A percentile compares a stretch with the other conserved stretches of the same genome.
Evolutionary conservation across 768 basidiomycete species (phyloP).

Genomic region (Xerocomellus intermedius): DNA sequence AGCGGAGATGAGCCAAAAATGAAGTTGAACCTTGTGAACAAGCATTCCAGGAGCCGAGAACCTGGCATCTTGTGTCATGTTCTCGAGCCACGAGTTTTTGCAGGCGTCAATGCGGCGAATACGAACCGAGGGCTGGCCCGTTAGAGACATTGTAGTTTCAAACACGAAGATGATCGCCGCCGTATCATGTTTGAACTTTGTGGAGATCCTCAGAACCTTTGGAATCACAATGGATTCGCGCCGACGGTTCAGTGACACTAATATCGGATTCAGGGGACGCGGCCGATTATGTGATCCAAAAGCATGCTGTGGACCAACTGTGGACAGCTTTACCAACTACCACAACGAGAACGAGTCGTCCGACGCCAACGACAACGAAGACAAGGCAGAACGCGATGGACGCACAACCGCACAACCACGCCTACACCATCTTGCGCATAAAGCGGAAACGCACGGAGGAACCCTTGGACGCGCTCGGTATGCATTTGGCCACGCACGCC

Average conservation of each 20-base stretch:
- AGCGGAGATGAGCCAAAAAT: not conserved
- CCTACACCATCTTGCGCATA: slow-evolving; percentile 75
- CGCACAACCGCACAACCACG: slow-evolving; percentile 28
- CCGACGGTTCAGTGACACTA: too few species aligned
- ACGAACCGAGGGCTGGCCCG: too few species aligned
- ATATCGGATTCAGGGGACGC: too few species aligned
- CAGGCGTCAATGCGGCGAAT: not conserved
- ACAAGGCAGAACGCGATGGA: slow-evolving; percentile 18
- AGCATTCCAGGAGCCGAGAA: too few species aligned
- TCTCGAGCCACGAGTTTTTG: not conserved
- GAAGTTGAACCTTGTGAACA: too few species aligned
- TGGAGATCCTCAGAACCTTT: too few species aligned
- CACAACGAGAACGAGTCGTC: not conserved
- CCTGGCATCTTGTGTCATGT: not conserved
- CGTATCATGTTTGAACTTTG: too few species aligned
- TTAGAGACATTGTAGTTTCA: too few species aligned
- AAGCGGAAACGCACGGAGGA: slow-evolving; percentile 83
- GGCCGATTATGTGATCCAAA: slow-evolving; percentile 14
- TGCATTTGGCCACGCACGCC: slow-evolving; percentile 20
- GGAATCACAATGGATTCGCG: too few species aligned
- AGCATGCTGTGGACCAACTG: too few species aligned
- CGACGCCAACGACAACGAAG: not conserved
- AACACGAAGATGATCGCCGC: too few species aligned
- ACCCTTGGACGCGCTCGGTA: slow-evolving; percentile 78
- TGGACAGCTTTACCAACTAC: not conserved